Evolutionary conservation across 1,284 basidiomycete species (phyloP).

Genomic region (Tilletia indica): DNA sequence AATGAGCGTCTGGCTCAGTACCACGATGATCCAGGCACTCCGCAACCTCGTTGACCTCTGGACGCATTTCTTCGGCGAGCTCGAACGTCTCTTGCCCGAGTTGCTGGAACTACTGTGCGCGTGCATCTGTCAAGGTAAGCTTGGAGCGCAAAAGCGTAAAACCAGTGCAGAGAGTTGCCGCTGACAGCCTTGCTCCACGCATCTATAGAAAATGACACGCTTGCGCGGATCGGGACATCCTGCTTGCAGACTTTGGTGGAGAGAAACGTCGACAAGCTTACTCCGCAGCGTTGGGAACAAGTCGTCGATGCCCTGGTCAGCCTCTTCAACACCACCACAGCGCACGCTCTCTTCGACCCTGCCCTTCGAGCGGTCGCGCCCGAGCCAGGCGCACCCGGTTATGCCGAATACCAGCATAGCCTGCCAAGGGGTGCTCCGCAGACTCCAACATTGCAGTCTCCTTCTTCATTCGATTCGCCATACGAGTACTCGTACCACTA

Average conservation of each 20-base stretch:
- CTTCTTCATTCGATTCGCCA: constrained; percentile 11
- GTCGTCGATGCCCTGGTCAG: constrained; percentile 91
- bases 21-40: constrained; percentile 97
- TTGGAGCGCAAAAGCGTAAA: background rate
- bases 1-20: constrained; percentile 99
- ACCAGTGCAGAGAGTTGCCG: background rate
- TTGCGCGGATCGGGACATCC: constrained; percentile 95
- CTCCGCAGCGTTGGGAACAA: constrained; percentile 80
- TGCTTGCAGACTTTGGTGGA: constrained; percentile 95
- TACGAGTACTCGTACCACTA: constrained; percentile 19
- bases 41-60: constrained; percentile 94
- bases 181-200: background rate
- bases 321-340: constrained; percentile 94
- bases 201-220: constrained; percentile 72
- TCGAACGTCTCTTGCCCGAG: constrained; percentile 86
- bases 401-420: background rate
- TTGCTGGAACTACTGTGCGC: constrained; percentile 88
- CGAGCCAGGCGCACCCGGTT: constrained; percentile 14
- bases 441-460: constrained; percentile 2
- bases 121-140: constrained; percentile 94
- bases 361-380: constrained; percentile 63
- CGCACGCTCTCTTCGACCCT: constrained; percentile 93
- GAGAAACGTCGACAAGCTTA: constrained; percentile 86
- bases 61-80: constrained; percentile 88
- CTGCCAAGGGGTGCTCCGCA: background rate